These are phyloP conservation scores for Fusarium papillatum DNA, from an alignment of 2,329 filamentous ascomycete genomes.

Conservation along the genomic window DNA sequence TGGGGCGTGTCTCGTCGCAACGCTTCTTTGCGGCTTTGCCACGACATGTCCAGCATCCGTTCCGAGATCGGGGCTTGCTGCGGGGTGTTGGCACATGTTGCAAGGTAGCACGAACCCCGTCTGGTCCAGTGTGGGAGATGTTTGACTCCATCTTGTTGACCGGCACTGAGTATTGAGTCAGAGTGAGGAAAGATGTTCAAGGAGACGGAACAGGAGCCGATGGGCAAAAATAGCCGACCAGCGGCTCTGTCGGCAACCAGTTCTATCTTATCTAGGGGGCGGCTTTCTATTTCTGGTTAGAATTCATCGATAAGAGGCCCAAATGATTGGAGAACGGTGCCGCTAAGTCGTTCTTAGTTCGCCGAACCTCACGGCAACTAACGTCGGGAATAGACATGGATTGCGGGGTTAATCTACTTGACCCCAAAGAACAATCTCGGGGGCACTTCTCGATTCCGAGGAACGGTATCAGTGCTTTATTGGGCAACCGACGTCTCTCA, in stretches of 20 bases:
- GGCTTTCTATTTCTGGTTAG: background rate
- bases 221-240: background rate
- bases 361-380: background rate
- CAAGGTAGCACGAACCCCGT: background rate
- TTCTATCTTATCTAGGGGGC: background rate
- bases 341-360: background rate
- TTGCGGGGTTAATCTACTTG: background rate
- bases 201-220: background rate
- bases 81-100: background rate
- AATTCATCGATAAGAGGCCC: background rate
- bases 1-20: conserved; percentile 46
- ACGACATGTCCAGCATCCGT: conserved; percentile 45
- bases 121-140: background rate
- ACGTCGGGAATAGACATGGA: background rate
- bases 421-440: background rate
- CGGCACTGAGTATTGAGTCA: background rate
- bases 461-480: background rate
- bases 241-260: background rate
- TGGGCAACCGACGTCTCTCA: background rate
- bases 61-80: conserved; percentile 25
- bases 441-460: background rate
- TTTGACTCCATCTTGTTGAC: background rate
- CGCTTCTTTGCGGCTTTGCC: conserved; percentile 44
- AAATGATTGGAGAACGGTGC: background rate
- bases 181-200: background rate